Evolutionary conservation across 2,329 filamentous ascomycete genomes (phyloP).

Genomic region (Claviceps africana): DNA sequence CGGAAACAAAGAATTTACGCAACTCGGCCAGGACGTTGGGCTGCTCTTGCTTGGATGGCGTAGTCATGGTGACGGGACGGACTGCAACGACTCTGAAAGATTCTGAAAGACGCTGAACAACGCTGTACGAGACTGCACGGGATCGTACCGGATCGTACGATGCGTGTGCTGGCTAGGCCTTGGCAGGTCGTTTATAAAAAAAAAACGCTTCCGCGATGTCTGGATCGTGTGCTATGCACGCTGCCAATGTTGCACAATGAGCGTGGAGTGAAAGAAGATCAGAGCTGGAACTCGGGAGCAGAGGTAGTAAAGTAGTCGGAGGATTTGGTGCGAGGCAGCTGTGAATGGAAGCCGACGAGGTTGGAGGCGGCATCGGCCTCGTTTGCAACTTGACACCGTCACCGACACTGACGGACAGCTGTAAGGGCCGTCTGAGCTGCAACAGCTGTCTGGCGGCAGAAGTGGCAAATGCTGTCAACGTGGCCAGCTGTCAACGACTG

Average conservation of each 20-base stretch:
- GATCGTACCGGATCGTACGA: too few species aligned
- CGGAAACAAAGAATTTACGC: slow-evolving; percentile 41
- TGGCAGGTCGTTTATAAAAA: not conserved
- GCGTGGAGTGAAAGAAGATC: not conserved
- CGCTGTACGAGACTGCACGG: too few species aligned
- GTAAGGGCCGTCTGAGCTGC: not conserved
- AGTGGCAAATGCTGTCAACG: not conserved
- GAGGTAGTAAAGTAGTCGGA: not conserved
- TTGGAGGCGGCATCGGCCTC: not conserved
- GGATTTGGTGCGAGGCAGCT: not conserved
- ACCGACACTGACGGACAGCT: not conserved
- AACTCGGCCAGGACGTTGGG: slow-evolving; percentile 17
- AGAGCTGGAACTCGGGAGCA: not conserved
- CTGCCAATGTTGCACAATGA: not conserved
- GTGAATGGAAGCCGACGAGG: not conserved
- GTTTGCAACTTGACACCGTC: not conserved
- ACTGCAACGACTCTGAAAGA: too few species aligned
- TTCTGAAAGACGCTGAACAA: too few species aligned
- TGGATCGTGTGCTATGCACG: not conserved
- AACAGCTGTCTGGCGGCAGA: not conserved
- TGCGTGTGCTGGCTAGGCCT: not conserved
- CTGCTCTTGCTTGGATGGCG: slow-evolving; percentile 1
- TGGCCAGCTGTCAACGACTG: not conserved
- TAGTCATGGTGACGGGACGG: not conserved
- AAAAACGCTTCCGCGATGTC: not conserved